Conservation (phyloP, 495 filamentous ascomycete genomes). For the Pyronema omphalodes region DNA sequence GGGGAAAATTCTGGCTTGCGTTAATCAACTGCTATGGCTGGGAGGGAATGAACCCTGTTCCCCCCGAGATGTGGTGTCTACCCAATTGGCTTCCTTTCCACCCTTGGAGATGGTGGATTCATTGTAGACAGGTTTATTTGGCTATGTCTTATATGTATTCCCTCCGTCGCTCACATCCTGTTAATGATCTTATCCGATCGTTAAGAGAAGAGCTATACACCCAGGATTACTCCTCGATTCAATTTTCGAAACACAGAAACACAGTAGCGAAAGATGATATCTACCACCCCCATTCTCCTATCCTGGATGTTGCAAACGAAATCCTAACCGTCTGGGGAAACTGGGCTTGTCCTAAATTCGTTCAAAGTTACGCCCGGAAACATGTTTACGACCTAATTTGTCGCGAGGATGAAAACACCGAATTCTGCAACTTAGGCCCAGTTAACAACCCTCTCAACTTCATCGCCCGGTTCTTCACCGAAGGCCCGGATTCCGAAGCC, state of each 20-base stretch:
- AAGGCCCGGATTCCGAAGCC: slow-evolving; percentile 58
- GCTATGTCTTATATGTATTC: slow-evolving; percentile 86
- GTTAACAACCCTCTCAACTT: slow-evolving; percentile 82
- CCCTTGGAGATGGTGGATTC: slow-evolving; percentile 98
- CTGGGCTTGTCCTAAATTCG: slow-evolving; percentile 53
- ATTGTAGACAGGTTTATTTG: slow-evolving; percentile 82
- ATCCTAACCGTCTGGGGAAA: slow-evolving; percentile 40
- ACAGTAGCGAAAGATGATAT: slow-evolving; percentile 64
- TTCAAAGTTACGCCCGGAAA: slow-evolving; percentile 51
- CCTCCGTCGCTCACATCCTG: slow-evolving; percentile 50
- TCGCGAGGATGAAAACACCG: slow-evolving; percentile 82
- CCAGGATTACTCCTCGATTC: slow-evolving; percentile 55
- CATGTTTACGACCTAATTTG: slow-evolving; percentile 49
- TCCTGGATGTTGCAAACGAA: slow-evolving; percentile 60
- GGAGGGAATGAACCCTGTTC: slow-evolving; percentile 86
- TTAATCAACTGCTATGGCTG: slow-evolving; percentile 68
- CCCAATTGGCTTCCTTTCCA: slow-evolving; percentile 90
- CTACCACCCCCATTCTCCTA: slow-evolving; percentile 77
- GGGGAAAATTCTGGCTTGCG: slow-evolving; percentile 85
- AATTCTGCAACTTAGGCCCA: slow-evolving; percentile 69
- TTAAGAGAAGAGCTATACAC: slow-evolving; percentile 74
- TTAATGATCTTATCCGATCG: slow-evolving; percentile 48
- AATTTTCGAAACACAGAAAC: slow-evolving; percentile 63
- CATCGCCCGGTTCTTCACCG: slow-evolving; percentile 61
- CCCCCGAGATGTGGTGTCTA: slow-evolving; percentile 83